These are phyloP conservation scores for Candida easanensis DNA, from an alignment of 805 yeast genomes.

Conservation along the genomic window DNA sequence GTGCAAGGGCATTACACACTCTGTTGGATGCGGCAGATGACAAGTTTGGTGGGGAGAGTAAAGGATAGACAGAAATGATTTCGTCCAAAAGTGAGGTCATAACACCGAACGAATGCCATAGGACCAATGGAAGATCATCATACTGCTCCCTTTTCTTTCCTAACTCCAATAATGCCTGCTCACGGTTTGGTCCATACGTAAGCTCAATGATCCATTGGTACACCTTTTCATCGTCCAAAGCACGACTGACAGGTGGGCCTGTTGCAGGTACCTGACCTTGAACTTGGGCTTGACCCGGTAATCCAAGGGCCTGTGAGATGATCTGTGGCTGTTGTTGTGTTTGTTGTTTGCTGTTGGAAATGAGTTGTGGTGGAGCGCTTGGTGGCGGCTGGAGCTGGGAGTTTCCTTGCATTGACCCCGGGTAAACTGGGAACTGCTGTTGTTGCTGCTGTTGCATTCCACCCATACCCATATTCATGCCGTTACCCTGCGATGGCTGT, in stretches of 20 bases:
- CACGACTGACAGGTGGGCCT: constrained; percentile 28
- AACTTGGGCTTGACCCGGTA: constrained; percentile 7
- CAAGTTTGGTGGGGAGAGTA: constrained; percentile 80
- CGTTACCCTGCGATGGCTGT: constrained; percentile 6
- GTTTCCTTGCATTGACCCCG: constrained; percentile 1
- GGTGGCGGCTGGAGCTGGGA: constrained; percentile 13
- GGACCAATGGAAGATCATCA: constrained; percentile 86
- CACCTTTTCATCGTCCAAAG: constrained; percentile 75
- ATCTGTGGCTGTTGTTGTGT: constrained; percentile 15
- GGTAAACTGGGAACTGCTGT: constrained; percentile 22
- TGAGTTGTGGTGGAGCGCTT: constrained; percentile 8
- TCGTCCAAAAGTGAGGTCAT: constrained; percentile 91
- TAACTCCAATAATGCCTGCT: constrained; percentile 85
- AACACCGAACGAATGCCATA: constrained; percentile 96
- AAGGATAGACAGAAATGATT: constrained; percentile 85
- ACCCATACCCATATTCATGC: constrained; percentile 1
- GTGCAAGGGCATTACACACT: constrained; percentile 93
- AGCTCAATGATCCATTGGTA: constrained; percentile 88
- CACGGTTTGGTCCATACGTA: constrained; percentile 87
- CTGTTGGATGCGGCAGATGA: constrained; percentile 86
- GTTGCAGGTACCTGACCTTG: constrained; percentile 13
- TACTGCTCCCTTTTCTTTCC: constrained; percentile 94
- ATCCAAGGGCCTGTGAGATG: constrained; percentile 13
- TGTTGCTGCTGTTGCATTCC: constrained; percentile 13
- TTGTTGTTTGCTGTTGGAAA: constrained; percentile 8